Evolutionary conservation across 257 asterid genomes (phyloP).

Genomic region (Nicotiana undulata): DNA sequence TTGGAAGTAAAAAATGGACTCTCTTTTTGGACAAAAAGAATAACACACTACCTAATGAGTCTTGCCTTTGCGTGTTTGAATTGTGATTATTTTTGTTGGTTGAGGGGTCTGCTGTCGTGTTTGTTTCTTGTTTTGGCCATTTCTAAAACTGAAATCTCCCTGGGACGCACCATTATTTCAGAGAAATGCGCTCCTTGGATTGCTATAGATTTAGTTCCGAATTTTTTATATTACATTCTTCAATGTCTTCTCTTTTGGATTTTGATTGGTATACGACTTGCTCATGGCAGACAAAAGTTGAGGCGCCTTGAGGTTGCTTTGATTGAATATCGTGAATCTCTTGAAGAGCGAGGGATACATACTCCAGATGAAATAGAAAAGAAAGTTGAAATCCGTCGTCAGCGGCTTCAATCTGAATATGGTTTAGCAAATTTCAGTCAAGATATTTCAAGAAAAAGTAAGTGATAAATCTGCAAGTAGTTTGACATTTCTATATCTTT

Average conservation of each 20-base stretch:
- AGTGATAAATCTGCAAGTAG: constrained; percentile 14
- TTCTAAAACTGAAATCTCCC: background rate
- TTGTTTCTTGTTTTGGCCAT: background rate
- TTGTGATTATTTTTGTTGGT: background rate
- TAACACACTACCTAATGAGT: background rate
- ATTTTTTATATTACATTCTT: background rate
- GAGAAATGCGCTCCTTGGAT: background rate
- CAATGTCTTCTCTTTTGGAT: background rate
- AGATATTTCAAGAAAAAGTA: constrained; percentile 59
- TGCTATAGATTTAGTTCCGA: background rate
- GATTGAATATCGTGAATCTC: constrained; percentile 87
- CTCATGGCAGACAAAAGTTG: constrained; percentile 56
- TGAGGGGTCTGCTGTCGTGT: background rate
- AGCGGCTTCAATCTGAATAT: constrained; percentile 56
- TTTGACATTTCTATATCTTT: background rate
- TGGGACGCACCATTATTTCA: background rate
- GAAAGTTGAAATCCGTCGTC: constrained; percentile 61
- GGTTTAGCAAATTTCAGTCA: constrained; percentile 51
- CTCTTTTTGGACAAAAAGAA: background rate
- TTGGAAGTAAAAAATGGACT: background rate
- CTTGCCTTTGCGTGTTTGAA: too few relatives aligned
- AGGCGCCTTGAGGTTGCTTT: constrained; percentile 81
- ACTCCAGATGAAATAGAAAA: constrained; percentile 63
- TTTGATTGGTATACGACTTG: constrained; percentile 13
- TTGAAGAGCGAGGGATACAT: constrained; percentile 70